Base-by-base conservation (phyloP, 257 asterid genomes). In the Scutellaria minor region DNA sequence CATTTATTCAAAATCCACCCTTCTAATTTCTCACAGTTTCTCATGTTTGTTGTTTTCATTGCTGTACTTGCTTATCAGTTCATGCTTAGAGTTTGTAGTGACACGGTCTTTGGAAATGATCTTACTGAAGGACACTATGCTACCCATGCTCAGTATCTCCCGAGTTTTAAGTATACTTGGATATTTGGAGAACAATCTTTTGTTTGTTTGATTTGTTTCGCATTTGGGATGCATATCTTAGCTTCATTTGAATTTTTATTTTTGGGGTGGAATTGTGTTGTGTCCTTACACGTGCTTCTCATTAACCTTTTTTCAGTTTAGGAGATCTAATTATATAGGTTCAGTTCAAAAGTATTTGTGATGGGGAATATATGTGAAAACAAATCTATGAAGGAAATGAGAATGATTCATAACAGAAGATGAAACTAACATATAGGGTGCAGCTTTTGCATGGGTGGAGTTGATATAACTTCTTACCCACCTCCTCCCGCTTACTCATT, bases 401-500 rank as follows among this genome's bases (percentile, higher is more conserved):
- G 31, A 58, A 35, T 8, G 20, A 39, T 48, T 54, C 24, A 37
- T 9, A 15, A n/a, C 35, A 37, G 53, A 70, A 47, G 12, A 13
- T 24, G 35, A 6, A 44, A 69, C 35, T 42, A n/a, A 61, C 39
- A 52, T 44, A 53, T 62, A 5, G 46, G 55, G 42, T 45, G 0
- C 44, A 7, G 27, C 22, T 60, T 59, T 44, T 7, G 3, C 18
- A 39, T 53, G 20, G 50, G 18, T 52, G 13, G 53, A 66, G 50
- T 53, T 55, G 20, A 7, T 48, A 12, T 27, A 66, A 55, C 52
- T 56, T 50, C 41, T 46, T 56, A 13, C 72, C 48, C 64, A 4
- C 35, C 74, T 60, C 64, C 45, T 40, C 45, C 53, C 64, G 20
- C 51, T 14, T 6, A 58, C 53, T 52, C n/a, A 48, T 46, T 66